A percentile compares a stretch with the other conserved stretches of the same genome.
Conservation (phyloP, 2,329 filamentous ascomycete genomes). For the Ophidiomyces ophidiicola region DNA sequence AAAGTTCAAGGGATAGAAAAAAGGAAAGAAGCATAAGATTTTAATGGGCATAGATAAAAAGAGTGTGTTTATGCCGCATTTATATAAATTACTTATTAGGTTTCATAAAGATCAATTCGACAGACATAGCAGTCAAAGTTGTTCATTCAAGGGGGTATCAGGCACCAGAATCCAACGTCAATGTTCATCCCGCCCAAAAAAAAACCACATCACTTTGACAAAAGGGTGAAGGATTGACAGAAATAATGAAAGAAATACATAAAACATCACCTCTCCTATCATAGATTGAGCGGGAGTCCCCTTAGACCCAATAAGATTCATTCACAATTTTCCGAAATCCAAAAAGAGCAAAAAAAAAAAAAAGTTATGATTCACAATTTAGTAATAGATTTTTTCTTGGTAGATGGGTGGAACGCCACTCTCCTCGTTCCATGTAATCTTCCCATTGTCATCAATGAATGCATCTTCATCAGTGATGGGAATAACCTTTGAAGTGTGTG, state of each 20-base stretch:
- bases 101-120: not conserved
- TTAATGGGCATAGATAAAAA: too few relatives aligned
- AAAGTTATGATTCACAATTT: conserved; percentile 12
- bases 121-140: not conserved
- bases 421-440: conserved; percentile 47
- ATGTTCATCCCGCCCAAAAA: not conserved
- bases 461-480: conserved; percentile 72
- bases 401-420: conserved; percentile 48
- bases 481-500: conserved; percentile 57
- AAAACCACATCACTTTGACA: not conserved
- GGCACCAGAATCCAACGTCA: not conserved
- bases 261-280: too few relatives aligned
- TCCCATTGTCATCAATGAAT: conserved; percentile 57
- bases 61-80: not conserved
- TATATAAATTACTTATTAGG: conserved; percentile 9
- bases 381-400: conserved; percentile 45
- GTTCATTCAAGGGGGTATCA: conserved; percentile 2
- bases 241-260: not conserved
- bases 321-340: too few relatives aligned
- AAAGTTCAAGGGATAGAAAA: too few relatives aligned
- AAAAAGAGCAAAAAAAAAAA: too few relatives aligned
- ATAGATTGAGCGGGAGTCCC: too few relatives aligned
- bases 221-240: not conserved
- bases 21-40: too few relatives aligned
- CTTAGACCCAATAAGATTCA: too few relatives aligned